Conservation (phyloP, 768 basidiomycete species). For the Mycena chlorophos region DNA sequence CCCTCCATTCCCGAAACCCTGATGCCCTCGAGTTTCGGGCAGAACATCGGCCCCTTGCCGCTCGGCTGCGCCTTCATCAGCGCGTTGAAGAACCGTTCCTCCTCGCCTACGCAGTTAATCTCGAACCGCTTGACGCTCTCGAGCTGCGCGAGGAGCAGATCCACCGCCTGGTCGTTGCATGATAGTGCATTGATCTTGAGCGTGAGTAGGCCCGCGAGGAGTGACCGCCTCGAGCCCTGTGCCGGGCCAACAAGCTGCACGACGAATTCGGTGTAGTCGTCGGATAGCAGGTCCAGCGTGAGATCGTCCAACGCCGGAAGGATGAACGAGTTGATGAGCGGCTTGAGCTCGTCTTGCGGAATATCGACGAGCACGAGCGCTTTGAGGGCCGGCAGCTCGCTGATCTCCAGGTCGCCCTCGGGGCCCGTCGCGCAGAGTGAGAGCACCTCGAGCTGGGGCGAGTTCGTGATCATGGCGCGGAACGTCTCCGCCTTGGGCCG, state of each 20-base stretch:
- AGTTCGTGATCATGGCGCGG: conserved; percentile 47
- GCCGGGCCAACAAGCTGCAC: conserved; percentile 42
- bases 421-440: conserved; percentile 62
- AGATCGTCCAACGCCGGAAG: conserved; percentile 42
- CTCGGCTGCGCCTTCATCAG: conserved; percentile 22
- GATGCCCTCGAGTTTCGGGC: conserved; percentile 54
- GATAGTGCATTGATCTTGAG: conserved; percentile 56
- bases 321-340: conserved; percentile 41
- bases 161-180: conserved; percentile 35
- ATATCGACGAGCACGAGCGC: conserved; percentile 43
- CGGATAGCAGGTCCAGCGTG: conserved; percentile 56
- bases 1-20: conserved; percentile 48
- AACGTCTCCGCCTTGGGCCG: conserved; percentile 61
- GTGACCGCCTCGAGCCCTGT: conserved; percentile 39
- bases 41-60: conserved; percentile 37
- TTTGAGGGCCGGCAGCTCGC: conserved; percentile 42
- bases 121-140: conserved; percentile 45
- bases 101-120: conserved; percentile 37
- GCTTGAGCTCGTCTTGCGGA: conserved; percentile 36
- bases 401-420: conserved; percentile 36
- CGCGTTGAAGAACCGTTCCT: conserved; percentile 25
- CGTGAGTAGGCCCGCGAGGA: conserved; percentile 50
- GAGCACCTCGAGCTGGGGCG: conserved; percentile 55
- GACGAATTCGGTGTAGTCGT: conserved; percentile 55
- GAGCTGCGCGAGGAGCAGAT: conserved; percentile 49